Conservation (phyloP, 805 yeast genomes). For the Saturnispora galanensis region DNA sequence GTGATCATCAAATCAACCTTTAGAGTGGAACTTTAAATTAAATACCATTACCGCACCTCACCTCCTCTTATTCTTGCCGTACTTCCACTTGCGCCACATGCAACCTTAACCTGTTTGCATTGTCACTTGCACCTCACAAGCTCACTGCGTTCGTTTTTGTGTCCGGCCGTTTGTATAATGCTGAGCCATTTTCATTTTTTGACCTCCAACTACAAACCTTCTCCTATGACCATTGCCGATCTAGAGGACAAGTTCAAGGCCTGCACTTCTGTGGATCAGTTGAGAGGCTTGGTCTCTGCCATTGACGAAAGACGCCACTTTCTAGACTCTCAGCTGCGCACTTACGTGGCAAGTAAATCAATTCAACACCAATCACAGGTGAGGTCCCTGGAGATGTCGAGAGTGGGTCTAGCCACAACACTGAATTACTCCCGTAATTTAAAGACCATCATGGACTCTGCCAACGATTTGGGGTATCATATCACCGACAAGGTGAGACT, state of each 20-base stretch:
- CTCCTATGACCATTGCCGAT: not conserved
- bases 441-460: slow-evolving; percentile 42
- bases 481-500: slow-evolving; percentile 62
- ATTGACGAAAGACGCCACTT: slow-evolving; percentile 21
- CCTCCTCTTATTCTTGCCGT: too few species aligned
- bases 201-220: too few species aligned
- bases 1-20: too few species aligned
- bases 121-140: too few species aligned
- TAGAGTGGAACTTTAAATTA: too few species aligned
- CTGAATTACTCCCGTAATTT: slow-evolving; percentile 48
- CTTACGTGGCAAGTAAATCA: slow-evolving; percentile 24
- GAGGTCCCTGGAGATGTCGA: slow-evolving; percentile 45
- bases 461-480: slow-evolving; percentile 54
- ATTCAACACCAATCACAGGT: slow-evolving; percentile 29
- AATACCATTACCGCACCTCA: too few species aligned
- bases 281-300: slow-evolving; percentile 15
- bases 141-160: too few species aligned
- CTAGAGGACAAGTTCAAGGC: slow-evolving; percentile 6
- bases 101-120: too few species aligned
- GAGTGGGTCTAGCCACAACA: slow-evolving; percentile 57
- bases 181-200: too few species aligned
- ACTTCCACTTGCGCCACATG: too few species aligned
- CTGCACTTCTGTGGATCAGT: slow-evolving; percentile 18
- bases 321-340: slow-evolving; percentile 18
- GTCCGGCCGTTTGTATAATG: too few species aligned